Evolutionary conservation across 164 flowering plant species (phyloP).

Genomic region (Tinospora cordifolia): DNA sequence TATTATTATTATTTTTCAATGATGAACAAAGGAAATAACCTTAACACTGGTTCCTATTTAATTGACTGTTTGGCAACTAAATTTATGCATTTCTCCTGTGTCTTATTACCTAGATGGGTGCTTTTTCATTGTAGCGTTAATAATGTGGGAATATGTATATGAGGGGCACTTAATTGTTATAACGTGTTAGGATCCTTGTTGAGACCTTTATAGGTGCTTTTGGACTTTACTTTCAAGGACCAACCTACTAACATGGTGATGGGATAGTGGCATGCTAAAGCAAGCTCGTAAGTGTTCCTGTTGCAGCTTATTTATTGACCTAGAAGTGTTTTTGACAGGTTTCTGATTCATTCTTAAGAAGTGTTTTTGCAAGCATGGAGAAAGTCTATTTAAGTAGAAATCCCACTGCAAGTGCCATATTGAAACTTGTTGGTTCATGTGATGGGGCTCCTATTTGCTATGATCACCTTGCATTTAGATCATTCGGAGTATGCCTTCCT

Average conservation of each 20-base stretch:
- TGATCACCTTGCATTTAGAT: slow-evolving; percentile 86
- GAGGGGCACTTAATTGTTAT: no score
- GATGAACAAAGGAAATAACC: no score
- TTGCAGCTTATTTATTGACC: background rate
- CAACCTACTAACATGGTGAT: background rate
- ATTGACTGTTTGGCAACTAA: no score
- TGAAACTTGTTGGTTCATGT: slow-evolving; percentile 62
- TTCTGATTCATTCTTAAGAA: slow-evolving; percentile 68
- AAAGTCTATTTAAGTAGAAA: slow-evolving; percentile 68
- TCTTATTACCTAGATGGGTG: no score
- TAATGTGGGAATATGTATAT: no score
- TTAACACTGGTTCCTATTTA: no score
- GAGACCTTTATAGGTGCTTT: background rate
- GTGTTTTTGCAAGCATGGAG: slow-evolving; percentile 59
- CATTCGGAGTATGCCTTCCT: slow-evolving; percentile 56
- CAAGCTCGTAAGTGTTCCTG: no score
- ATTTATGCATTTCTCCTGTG: no score
- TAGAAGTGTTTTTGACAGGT: slow-evolving; percentile 37
- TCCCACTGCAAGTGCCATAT: slow-evolving; percentile 69
- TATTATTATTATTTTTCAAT: no score
- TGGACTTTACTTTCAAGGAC: background rate
- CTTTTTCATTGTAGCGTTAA: no score
- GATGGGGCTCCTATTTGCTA: slow-evolving; percentile 54
- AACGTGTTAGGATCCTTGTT: no score
- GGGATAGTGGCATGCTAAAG: background rate